Conservation (phyloP, 2,329 filamentous ascomycete species). For the Trichoderma brevicompactum region DNA sequence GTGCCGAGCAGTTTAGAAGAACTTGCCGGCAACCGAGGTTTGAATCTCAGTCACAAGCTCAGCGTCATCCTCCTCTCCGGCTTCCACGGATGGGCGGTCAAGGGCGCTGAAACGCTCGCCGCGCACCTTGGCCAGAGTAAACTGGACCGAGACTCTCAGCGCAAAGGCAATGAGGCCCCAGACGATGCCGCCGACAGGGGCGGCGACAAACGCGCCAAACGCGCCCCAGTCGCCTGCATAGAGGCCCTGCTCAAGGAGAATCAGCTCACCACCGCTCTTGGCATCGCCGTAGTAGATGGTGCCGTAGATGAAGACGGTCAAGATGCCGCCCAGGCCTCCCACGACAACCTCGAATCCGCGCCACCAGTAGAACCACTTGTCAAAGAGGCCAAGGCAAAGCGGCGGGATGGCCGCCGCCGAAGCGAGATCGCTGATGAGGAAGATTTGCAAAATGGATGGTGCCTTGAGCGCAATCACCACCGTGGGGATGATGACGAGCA, state of each 20-base stretch:
- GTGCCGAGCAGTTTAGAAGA: conserved; percentile 49
- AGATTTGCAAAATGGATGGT: conserved; percentile 78
- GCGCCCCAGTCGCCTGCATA: conserved; percentile 80
- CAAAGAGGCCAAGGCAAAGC: conserved; percentile 71
- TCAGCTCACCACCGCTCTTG: conserved; percentile 64
- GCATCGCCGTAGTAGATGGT: conserved; percentile 75
- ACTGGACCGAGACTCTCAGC: conserved; percentile 64
- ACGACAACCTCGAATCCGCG: conserved; percentile 79
- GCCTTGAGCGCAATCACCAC: conserved; percentile 75
- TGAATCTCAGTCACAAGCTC: conserved; percentile 28
- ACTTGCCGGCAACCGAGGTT: conserved; percentile 53
- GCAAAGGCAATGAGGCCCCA: conserved; percentile 69
- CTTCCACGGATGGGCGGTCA: conserved; percentile 54
- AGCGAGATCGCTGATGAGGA: conserved; percentile 79
- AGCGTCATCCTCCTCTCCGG: conserved; percentile 39
- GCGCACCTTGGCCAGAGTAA: conserved; percentile 57
- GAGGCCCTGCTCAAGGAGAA: conserved; percentile 73
- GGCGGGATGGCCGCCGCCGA: conserved; percentile 77
- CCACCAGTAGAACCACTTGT: conserved; percentile 73
- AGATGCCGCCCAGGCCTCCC: conserved; percentile 75
- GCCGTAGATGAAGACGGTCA: conserved; percentile 82
- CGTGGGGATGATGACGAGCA: conserved; percentile 73
- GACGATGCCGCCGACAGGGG: conserved; percentile 73
- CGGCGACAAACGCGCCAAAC: conserved; percentile 82
- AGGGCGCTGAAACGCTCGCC: conserved; percentile 69